phyloP scores from a whole-genome alignment of 768 basidiomycete genomes.

The Goffeauzyma gilvescens region DNA sequence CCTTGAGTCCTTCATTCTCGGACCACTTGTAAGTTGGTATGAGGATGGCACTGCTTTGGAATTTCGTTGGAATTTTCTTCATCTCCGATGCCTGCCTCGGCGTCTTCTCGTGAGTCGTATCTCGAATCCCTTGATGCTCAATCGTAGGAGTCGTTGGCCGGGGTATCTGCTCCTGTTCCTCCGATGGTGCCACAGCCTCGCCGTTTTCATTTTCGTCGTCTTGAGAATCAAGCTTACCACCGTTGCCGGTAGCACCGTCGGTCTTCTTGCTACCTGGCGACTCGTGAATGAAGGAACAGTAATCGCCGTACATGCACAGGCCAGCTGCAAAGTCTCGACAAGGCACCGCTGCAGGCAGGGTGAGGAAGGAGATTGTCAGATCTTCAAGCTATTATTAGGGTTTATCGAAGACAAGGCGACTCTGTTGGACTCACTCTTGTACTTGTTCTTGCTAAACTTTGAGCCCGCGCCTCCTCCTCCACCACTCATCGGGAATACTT shows the following conservation, averaged over 20 bases:
- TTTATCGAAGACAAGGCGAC: neutral
- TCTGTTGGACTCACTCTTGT: slow-evolving; percentile 20
- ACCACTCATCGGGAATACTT: slow-evolving; percentile 28
- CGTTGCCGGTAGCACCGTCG: neutral
- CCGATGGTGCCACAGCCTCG: neutral
- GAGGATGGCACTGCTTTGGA: slow-evolving; percentile 7
- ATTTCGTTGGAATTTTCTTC: neutral
- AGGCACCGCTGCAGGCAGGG: slow-evolving; percentile 16
- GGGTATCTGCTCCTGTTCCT: too few relatives aligned
- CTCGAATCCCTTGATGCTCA: too few relatives aligned
- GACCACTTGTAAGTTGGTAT: slow-evolving; percentile 10
- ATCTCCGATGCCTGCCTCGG: neutral
- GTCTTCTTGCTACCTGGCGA: slow-evolving; percentile 4
- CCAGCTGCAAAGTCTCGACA: slow-evolving; percentile 29
- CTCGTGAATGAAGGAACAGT: slow-evolving; percentile 31
- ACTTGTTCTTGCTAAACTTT: slow-evolving; percentile 22
- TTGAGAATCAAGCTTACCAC: neutral
- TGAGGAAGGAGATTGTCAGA: neutral
- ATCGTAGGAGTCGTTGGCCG: too few relatives aligned
- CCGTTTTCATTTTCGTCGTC: neutral
- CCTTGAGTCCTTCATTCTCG: slow-evolving; percentile 3
- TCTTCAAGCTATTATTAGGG: neutral
- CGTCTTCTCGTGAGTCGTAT: too few relatives aligned
- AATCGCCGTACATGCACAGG: slow-evolving; percentile 27
- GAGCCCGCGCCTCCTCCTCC: slow-evolving; percentile 28